Conservation (phyloP, 345 rosid genomes). For the Citrus cavaleriei region DNA sequence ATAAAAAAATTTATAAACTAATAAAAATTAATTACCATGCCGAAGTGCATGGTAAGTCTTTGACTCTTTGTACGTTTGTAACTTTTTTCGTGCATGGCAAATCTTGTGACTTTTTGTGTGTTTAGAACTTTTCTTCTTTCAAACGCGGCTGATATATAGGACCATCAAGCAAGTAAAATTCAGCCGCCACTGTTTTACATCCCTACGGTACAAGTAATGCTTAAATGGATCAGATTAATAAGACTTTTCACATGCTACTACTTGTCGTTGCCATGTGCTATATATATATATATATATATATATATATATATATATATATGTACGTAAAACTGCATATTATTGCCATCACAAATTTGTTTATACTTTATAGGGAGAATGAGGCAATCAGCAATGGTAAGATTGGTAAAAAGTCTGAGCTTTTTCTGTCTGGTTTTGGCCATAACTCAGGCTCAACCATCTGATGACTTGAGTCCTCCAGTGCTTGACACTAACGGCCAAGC, state of each 20-base stretch:
- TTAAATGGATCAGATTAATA: background rate
- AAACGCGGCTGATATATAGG: background rate
- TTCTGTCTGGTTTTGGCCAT: constrained; percentile 13
- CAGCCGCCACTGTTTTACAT: background rate
- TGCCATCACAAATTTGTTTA: too few species aligned
- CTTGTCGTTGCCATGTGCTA: background rate
- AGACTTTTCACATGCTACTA: constrained; percentile 1
- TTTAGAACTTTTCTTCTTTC: background rate
- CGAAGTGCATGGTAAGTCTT: background rate
- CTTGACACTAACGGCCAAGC: constrained; percentile 24
- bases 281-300: background rate
- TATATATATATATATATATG: background rate
- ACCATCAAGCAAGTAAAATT: background rate
- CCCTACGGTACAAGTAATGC: background rate
- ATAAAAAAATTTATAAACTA: too few species aligned
- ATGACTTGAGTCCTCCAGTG: constrained; percentile 8
- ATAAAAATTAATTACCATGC: background rate
- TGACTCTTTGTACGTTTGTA: too few species aligned
- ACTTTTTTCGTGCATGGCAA: too few species aligned
- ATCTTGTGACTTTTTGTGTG: background rate
- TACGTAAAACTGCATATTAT: background rate
- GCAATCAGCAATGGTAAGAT: background rate
- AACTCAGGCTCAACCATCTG: constrained; percentile 14
- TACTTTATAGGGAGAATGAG: background rate
- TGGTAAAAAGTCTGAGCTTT: background rate